Evolutionary conservation across 2,329 filamentous ascomycete species (phyloP), one percentile per base, ranked within the genome.

Genomic region (Escovopsis sp.): DNA sequence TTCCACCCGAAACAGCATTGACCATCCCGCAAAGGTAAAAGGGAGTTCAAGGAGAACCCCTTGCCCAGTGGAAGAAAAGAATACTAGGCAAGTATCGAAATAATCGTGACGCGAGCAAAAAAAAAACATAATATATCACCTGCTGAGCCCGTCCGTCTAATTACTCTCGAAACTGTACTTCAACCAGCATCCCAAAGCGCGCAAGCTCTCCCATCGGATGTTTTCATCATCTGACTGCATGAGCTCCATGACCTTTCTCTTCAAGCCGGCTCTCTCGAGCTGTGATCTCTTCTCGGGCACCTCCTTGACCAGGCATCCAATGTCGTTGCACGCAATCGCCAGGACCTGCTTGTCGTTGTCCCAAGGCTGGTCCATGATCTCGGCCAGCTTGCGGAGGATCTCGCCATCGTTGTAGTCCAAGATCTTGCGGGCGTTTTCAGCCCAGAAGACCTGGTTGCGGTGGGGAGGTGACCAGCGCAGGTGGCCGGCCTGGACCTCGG

Each of bases 381-480:
- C 83, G n/a, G 82, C 84, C 43, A 95, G 69, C 65, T 85, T 83
- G 56, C 79, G 80, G 34, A 83, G 77, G 41, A 94, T 70, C 50
- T 80, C 80, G 32, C 84, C 85, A 49, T 86, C 82, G 58, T 87
- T 79, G 49, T 82, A 77, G 41, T 94, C 86, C 45, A 94, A 69
- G 49, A 95, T 94, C 55, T 80, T 82, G 45, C 83, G 78, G 7
- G 88, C 85, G 53, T 95, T 94, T 54, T 94, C 88, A 36, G 80
- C 77, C 88, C 88, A 95, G 67, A 95, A 95, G 6, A 80, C 75
- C 38, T 80, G 72, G 65, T 82, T 89, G 53, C 84, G 80, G 64
- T 95, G 88, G 34, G 88, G 87, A 28, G 88, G 88, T 5, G 85
- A 91, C 88, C 88, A 95, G 55, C 86, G 81, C 43, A 95, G 72